phyloP scores from a whole-genome alignment of 2,329 filamentous ascomycete genomes.

The Aspergillus sp. region DNA sequence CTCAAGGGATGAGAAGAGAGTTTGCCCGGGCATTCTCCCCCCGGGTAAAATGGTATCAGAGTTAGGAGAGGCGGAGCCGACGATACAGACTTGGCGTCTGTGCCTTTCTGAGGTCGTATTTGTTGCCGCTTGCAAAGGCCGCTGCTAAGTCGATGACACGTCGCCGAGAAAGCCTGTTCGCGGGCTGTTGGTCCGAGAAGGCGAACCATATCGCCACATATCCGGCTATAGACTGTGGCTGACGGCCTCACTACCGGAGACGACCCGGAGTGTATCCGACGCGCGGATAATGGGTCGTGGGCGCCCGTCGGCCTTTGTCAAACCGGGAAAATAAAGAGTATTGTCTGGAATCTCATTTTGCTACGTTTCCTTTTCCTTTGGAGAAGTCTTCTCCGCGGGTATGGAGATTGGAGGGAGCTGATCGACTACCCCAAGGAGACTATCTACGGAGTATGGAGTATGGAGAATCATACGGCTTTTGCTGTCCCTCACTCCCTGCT shows the following conservation, averaged over 20 bases:
- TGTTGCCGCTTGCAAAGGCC: background rate
- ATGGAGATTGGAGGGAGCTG: background rate
- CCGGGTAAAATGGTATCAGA: slow-evolving; percentile 4
- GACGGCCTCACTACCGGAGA: background rate
- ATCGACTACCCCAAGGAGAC: background rate
- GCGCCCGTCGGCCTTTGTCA: background rate
- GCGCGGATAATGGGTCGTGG: background rate
- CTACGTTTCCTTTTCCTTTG: background rate
- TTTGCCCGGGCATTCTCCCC: background rate
- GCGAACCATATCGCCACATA: slow-evolving; percentile 1
- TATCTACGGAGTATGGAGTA: background rate
- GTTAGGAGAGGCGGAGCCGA: slow-evolving; percentile 6
- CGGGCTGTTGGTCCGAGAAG: slow-evolving; percentile 1
- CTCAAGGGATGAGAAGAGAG: background rate
- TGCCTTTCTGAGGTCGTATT: background rate
- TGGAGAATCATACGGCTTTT: background rate
- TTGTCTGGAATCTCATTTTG: background rate
- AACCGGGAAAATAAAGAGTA: background rate
- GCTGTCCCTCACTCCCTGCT: background rate
- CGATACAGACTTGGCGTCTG: slow-evolving; percentile 9
- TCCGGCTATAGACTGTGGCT: background rate
- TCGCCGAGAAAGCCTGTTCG: slow-evolving; percentile 12
- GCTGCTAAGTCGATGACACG: slow-evolving; percentile 18
- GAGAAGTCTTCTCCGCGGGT: background rate
- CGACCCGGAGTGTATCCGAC: slow-evolving; percentile 1